phyloP scores from a whole-genome alignment of 140 eudicot species.

The Oenanthe javanica region DNA sequence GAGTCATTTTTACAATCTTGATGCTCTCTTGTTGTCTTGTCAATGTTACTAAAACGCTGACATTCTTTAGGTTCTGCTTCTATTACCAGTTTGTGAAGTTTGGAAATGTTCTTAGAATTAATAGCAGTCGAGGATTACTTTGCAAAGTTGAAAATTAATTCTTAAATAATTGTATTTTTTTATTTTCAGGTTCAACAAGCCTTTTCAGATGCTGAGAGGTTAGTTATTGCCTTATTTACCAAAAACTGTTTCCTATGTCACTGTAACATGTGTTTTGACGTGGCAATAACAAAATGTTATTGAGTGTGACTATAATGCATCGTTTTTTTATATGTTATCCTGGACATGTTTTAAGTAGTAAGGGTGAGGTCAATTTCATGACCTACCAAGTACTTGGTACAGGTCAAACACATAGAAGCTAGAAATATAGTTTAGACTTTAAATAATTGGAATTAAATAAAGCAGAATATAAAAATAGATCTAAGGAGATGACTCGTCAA shows the following conservation, averaged over 20 bases:
- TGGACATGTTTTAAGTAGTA: background rate
- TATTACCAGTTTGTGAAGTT: background rate
- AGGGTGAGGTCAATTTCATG: background rate
- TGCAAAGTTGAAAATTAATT: background rate
- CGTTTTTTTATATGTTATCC: background rate
- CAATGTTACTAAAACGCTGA: background rate
- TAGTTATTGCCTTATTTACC: conserved; percentile 2
- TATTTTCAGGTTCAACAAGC: conserved; percentile 73
- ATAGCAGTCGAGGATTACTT: background rate
- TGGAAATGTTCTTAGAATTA: background rate
- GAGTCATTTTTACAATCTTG: background rate
- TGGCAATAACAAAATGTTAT: background rate
- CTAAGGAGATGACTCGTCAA: background rate
- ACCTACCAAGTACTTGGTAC: background rate
- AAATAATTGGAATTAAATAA: background rate
- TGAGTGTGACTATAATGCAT: background rate
- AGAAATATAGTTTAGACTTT: background rate
- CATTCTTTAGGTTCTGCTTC: background rate
- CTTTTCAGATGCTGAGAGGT: conserved; percentile 87
- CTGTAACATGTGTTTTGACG: conserved; percentile 1
- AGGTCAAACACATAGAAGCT: background rate
- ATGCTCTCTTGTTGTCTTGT: background rate
- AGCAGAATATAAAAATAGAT: background rate
- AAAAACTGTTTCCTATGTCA: background rate
- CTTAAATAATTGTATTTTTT: conserved; percentile 10